Base-by-base conservation (phyloP, 805 yeast genomes). In the Metschnikowia lunata region DNA sequence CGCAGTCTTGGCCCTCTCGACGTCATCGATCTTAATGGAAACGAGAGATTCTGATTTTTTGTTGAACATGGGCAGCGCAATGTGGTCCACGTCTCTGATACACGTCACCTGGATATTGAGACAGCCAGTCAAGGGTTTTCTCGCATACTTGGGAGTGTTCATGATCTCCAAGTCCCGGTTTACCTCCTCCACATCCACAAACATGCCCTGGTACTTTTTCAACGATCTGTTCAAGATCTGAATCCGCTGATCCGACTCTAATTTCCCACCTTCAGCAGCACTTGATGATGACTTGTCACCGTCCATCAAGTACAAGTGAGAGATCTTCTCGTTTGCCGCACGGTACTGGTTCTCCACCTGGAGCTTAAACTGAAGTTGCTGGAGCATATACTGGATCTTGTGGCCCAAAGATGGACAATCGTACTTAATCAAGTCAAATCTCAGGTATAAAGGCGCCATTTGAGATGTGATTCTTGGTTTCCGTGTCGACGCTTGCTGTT, bases 321-420 rank as follows among this genome's bases (percentile, higher is more conserved):
- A 82, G 59, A 93, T 78, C 63, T 91, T 93, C 51, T 88, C 95
- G 54, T 89, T 89, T 6, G 97, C 98, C 52, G 83, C 91, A 56
- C 83, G 82, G 65, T 91, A 93, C 65, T 93, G 96, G 55, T 87
- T 82, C 63, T 93, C 99, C 32, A 91, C 95, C 59, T 91, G 93
- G 37, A 91, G 74, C 65, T 93, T 93, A 64, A 91, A 89, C 61
- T 90, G 96, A 47, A 93, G 74, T 64, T 89, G 95, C 66, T 90
- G 97, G 43, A 91, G 76, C 98, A 93, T 90, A 56, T 87, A 83
- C 65, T 88, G 97, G 58, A 93, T 93, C 50, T 93, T 79, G 57
- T 93, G 97, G 9, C 97, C 97, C 54, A 93, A 70, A 0, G 95
- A 87, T 0, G 97, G 97, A 55, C 96, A 87, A 57, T 93, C 97